These are phyloP conservation scores for Rhizophora mangle DNA, from an alignment of 345 rosid species.

Conservation along the genomic window DNA sequence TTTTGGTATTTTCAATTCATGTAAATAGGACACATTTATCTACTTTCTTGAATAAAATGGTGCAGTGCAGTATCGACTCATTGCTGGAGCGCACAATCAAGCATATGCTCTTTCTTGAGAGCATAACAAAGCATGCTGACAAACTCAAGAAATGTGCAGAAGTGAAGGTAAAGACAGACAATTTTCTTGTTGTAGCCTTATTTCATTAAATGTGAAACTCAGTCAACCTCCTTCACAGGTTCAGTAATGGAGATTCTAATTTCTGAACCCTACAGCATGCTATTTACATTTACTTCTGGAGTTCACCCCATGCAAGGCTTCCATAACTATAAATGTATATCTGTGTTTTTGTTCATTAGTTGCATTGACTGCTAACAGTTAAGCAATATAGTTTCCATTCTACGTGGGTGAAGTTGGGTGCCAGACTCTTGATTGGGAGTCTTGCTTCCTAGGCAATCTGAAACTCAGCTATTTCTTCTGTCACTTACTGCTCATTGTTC, in stretches of 20 bases:
- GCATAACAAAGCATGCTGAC: constrained; percentile 82
- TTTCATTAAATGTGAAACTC: constrained; percentile 10
- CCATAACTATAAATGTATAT: not conserved
- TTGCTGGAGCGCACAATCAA: constrained; percentile 91
- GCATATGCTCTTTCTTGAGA: constrained; percentile 84
- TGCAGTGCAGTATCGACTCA: constrained; percentile 97
- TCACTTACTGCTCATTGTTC: not conserved
- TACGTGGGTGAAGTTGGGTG: not conserved
- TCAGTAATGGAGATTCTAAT: not conserved
- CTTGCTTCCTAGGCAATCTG: not conserved
- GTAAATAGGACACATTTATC: constrained; percentile 3
- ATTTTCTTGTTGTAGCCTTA: not conserved
- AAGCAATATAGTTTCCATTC: not conserved
- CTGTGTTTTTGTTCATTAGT: too few species aligned
- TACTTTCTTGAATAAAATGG: constrained; percentile 33
- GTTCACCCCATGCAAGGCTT: not conserved
- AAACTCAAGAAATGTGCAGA: constrained; percentile 73
- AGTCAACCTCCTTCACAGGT: constrained; percentile 4
- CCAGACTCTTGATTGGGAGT: not conserved
- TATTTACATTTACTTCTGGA: not conserved
- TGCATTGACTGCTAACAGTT: too few species aligned
- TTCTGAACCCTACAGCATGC: constrained; percentile 2
- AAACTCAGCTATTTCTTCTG: constrained; percentile 1
- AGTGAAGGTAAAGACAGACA: constrained; percentile 47
- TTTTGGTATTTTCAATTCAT: constrained; percentile 5